phyloP scores from a whole-genome alignment of 805 yeast genomes.

The Lipomyces orientalis region DNA sequence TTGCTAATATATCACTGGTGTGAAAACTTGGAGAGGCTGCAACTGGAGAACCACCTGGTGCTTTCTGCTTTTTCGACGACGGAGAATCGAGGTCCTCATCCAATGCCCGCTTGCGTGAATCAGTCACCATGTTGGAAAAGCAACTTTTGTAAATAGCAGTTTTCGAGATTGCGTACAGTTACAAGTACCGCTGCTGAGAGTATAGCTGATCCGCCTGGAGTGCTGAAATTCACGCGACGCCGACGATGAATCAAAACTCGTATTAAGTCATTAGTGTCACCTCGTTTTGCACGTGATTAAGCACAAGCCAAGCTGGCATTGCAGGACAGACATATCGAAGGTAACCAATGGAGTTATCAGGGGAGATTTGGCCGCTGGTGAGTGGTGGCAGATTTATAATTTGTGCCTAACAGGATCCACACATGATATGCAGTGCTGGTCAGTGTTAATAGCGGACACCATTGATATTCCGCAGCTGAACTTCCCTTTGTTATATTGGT shows the following conservation, averaged over 20 bases:
- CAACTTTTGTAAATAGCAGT: background rate
- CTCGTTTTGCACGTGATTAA: no score
- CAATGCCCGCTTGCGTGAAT: slow-evolving; percentile 25
- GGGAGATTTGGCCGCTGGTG: no score
- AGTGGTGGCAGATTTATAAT: no score
- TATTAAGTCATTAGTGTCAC: no score
- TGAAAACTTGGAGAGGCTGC: slow-evolving; percentile 12
- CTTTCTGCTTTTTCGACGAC: slow-evolving; percentile 27
- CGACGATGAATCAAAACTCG: no score
- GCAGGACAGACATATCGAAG: no score
- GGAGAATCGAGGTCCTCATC: slow-evolving; percentile 16
- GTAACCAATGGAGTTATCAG: no score
- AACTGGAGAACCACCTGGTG: slow-evolving; percentile 27
- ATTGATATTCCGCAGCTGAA: background rate
- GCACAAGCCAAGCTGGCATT: no score
- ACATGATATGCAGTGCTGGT: no score
- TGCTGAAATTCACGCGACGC: no score
- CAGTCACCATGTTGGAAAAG: slow-evolving; percentile 19
- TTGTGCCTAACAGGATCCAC: no score
- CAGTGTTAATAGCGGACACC: background rate
- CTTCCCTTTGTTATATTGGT: background rate
- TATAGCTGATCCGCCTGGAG: background rate
- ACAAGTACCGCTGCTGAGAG: background rate
- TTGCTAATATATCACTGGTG: slow-evolving; percentile 25
- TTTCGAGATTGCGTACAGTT: background rate